Conservation (phyloP, 2,329 filamentous ascomycete genomes). For the Septoria linicola region DNA sequence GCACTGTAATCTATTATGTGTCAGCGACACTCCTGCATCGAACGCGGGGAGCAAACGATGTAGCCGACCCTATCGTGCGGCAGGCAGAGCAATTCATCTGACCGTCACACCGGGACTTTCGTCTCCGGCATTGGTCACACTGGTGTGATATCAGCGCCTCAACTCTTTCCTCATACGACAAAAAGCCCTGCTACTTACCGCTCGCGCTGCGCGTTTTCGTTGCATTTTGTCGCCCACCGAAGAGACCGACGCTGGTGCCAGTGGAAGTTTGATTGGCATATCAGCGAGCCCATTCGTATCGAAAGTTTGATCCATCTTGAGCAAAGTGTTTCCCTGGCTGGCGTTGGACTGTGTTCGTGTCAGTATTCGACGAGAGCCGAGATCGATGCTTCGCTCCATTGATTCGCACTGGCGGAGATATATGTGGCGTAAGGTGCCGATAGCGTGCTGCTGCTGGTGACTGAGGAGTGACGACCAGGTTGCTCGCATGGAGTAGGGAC, state of each 20-base stretch:
- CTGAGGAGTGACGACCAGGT: not conserved
- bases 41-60: not conserved
- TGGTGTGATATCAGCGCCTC: not conserved
- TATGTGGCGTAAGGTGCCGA: not conserved
- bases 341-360: not conserved
- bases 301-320: not conserved
- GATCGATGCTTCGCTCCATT: not conserved
- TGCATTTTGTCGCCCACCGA: slow-evolving; percentile 10
- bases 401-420: not conserved
- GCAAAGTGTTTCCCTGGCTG: not conserved
- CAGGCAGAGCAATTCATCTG: slow-evolving; percentile 22
- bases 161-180: not conserved
- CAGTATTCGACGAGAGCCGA: not conserved
- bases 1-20: slow-evolving; percentile 20
- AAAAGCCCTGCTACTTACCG: slow-evolving; percentile 11
- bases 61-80: slow-evolving; percentile 20
- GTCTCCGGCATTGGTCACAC: slow-evolving; percentile 26
- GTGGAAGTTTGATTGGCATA: not conserved
- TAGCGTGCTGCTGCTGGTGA: not conserved
- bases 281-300: not conserved
- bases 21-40: slow-evolving; percentile 1
- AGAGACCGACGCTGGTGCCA: not conserved
- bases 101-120: slow-evolving; percentile 25
- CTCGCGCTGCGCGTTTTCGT: slow-evolving; percentile 23
- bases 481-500: not conserved